Base-by-base conservation (phyloP, 148 eudicot genomes). In the Mesembryanthemum crystallinum region DNA sequence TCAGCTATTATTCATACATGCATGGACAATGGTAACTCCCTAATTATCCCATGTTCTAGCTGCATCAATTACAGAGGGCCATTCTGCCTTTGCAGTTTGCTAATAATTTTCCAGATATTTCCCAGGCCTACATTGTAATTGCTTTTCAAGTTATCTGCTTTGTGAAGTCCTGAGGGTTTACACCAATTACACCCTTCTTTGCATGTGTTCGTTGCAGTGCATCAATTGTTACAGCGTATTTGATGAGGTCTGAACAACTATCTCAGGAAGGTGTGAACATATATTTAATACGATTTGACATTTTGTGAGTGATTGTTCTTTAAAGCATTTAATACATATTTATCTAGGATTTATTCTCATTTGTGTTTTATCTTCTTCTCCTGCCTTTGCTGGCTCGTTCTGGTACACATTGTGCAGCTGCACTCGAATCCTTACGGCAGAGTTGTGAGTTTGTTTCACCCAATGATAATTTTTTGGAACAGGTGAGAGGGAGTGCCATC, bases 391-490 rank as follows among this genome's bases (percentile, higher is more conserved):
- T 69, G 73, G 77, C 45, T 67, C 70, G 23, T 45, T 77, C 63
- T 65, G 43, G 65, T 63, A 51, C 68, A 52, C 23, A 24, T 78
- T 67, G 62, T 78, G 75, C 95, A 94, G 98, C 78, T 89, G 98
- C 96, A 13, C 84, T 95, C 69, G 91, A 89, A 75, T 87, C 94
- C 45, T 83, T 95, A 74, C 77, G 88, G 65, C 81, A 89, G 81
- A 85, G 97, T 83, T 88, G 86, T 72, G 91, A 90, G 73, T 86
- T 77, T 76, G 92, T 87, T 67, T 86, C 91, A 83, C 98, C 98
- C 64, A 95, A 95, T 76, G 98, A 95, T 79, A 93, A 92, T 51
- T 94, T 91, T 80, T 68, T 88, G 77, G 97, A 93, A 51, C 98
- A 93, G 96, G 98, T 91, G 77, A 81, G 65, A 69, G 64, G 72